These are phyloP conservation scores for Alternaria viburni DNA, from an alignment of 2,329 filamentous ascomycete genomes.

Conservation along the genomic window DNA sequence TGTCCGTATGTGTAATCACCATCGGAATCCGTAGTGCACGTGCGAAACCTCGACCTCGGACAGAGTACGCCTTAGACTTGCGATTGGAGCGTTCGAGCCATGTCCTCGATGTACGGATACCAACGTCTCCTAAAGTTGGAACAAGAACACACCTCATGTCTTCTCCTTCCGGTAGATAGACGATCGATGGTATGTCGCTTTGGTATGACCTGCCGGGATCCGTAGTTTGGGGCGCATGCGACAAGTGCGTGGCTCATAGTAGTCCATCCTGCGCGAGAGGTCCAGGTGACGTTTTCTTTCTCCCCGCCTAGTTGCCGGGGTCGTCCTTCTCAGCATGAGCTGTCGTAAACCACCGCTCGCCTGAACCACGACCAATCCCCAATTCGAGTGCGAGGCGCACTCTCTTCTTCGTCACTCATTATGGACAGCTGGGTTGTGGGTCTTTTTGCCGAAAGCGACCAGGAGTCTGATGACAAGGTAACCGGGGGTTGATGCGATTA, in stretches of 20 bases:
- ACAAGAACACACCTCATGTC: not conserved
- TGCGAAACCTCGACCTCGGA: not conserved
- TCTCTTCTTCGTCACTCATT: not conserved
- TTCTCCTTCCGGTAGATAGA: too few species aligned
- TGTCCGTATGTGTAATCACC: not conserved
- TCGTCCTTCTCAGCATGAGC: not conserved
- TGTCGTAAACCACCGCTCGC: not conserved
- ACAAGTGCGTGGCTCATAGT: too few species aligned
- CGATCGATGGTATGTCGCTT: not conserved
- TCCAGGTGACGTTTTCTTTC: not conserved
- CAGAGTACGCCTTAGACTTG: not conserved
- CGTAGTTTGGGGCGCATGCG: not conserved
- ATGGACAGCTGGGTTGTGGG: not conserved
- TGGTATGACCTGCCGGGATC: not conserved
- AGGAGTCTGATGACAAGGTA: not conserved
- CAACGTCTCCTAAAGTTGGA: not conserved
- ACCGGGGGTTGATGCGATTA: not conserved
- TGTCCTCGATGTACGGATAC: not conserved
- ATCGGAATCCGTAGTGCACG: not conserved
- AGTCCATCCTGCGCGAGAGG: not conserved
- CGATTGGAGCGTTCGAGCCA: not conserved
- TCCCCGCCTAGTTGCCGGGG: not conserved
- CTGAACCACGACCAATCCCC: not conserved
- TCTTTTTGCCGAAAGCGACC: not conserved
- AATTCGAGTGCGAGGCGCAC: not conserved